Conservation (phyloP, 2,329 filamentous ascomycete genomes). For the Ophiosphaerella korrae region DNA sequence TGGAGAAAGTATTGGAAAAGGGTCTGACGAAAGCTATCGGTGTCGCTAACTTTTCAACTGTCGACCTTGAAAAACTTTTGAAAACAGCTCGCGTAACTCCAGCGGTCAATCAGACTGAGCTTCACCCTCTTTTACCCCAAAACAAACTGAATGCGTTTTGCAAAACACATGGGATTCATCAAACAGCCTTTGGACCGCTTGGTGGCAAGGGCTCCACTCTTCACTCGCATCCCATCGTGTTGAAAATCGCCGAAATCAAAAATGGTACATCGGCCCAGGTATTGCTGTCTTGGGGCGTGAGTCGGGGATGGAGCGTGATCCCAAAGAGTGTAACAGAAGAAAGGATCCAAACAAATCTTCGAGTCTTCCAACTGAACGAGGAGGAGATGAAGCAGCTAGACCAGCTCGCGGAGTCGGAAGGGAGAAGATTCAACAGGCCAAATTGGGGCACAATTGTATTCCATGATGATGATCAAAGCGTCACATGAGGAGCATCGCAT, state of each 20-base stretch:
- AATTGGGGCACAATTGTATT: conserved; percentile 54
- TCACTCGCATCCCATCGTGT: conserved; percentile 38
- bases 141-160: conserved; percentile 11
- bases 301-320: conserved; percentile 49
- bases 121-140: conserved; percentile 16
- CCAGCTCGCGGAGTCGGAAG: conserved; percentile 39
- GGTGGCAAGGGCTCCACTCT: conserved; percentile 2
- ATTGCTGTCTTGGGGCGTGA: conserved; percentile 62
- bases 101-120: conserved; percentile 22
- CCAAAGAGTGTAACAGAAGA: conserved; percentile 21
- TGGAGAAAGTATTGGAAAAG: conserved; percentile 40
- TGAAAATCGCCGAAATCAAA: conserved; percentile 65
- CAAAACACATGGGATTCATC: conserved; percentile 11
- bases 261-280: conserved; percentile 74
- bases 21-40: conserved; percentile 22
- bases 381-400: conserved; percentile 12
- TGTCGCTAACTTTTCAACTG: conserved; percentile 22
- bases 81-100: conserved; percentile 31
- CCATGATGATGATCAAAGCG: conserved; percentile 45
- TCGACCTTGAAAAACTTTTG: conserved; percentile 56
- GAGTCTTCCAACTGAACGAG: conserved; percentile 10
- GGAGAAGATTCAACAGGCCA: conserved; percentile 54
- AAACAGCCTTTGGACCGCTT: conserved; percentile 14
- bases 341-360: conserved; percentile 14
- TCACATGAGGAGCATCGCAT: conserved; percentile 1